Base-by-base conservation (phyloP, 352 stramenopile genomes). In the Phytophthora hibernalis region DNA sequence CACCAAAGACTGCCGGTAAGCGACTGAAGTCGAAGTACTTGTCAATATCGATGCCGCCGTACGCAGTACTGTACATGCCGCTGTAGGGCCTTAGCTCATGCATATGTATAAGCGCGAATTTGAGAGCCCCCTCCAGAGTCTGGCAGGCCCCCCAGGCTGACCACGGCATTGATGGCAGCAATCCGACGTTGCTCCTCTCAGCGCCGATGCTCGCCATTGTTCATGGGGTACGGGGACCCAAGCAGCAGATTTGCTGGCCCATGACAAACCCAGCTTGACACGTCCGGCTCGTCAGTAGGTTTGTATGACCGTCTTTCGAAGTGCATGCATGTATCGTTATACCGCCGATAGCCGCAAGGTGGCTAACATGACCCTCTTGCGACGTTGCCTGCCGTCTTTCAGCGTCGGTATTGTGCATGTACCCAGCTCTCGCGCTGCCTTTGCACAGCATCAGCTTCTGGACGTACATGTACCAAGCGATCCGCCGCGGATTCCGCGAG, bases 141-240 rank as follows among this genome's bases (percentile, higher is more conserved):
- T n/a, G n/a, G n/a, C 31, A 37, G 9, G 5, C 31, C 4, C 31
- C 31, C 30, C 1, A 21, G 12, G 16, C 31, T 55, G 56, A 64
- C 45, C 35, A 64, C 22, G 4, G n/a, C 45, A 31, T 51, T 64
- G 35, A 56, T 65, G 45, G 18, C 47, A 56, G 43, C 31, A 10
- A 10, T 50, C 16, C n/a, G 20, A 38, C 21, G 44, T 18, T 40
- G 20, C 54, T 48, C 7, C 31, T 63, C 55, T 5, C 24, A 28
- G 24, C 24, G n/a, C n/a, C n/a, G 24, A 28, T 6, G 24, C 5
- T 62, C 55, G 44, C 33, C 56, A 8, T 48, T 20, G 20, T 12
- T 42, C 57, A 20, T 52, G 57, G 45, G 56, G 33, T 30, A 57
- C 33, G 57, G 57, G 57, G 57, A 65, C 45, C 38, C 35, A 54